Evolutionary conservation across 1,284 basidiomycete species (phyloP).

Genomic region (Tilletia setariae): DNA sequence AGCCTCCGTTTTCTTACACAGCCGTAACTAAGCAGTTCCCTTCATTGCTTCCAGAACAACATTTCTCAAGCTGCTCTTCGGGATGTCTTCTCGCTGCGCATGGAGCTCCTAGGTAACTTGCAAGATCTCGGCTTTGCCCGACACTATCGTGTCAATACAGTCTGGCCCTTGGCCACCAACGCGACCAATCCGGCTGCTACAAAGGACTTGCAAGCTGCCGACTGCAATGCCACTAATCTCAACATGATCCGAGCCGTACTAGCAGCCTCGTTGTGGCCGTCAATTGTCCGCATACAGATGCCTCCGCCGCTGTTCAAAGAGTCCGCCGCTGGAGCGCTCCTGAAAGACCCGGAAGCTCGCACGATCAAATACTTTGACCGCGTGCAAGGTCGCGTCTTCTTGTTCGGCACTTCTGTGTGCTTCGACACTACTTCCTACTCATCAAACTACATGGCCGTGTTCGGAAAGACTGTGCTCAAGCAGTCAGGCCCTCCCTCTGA

Average conservation of each 20-base stretch:
- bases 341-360: slow-evolving; percentile 39
- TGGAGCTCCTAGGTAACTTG: slow-evolving; percentile 73
- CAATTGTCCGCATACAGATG: slow-evolving; percentile 56
- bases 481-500: slow-evolving; percentile 59
- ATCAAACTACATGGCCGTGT: slow-evolving; percentile 75
- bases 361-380: slow-evolving; percentile 46
- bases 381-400: slow-evolving; percentile 64
- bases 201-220: slow-evolving; percentile 7
- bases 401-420: slow-evolving; percentile 79
- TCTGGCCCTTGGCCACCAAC: not conserved
- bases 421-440: slow-evolving; percentile 73
- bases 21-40: not conserved
- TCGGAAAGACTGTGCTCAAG: slow-evolving; percentile 64
- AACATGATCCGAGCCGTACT: slow-evolving; percentile 42
- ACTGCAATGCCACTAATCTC: slow-evolving; percentile 27
- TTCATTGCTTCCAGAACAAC: slow-evolving; percentile 69
- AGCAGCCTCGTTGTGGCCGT: slow-evolving; percentile 57
- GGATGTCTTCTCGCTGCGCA: slow-evolving; percentile 75
- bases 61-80: slow-evolving; percentile 72
- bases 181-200: not conserved
- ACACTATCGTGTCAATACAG: slow-evolving; percentile 15
- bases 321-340: slow-evolving; percentile 43
- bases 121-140: slow-evolving; percentile 70
- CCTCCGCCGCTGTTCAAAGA: slow-evolving; percentile 46
- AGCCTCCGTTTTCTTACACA: not conserved